These are phyloP conservation scores for Orobanche coerulescens DNA, from an alignment of 257 asterid species.

Conservation along the genomic window DNA sequence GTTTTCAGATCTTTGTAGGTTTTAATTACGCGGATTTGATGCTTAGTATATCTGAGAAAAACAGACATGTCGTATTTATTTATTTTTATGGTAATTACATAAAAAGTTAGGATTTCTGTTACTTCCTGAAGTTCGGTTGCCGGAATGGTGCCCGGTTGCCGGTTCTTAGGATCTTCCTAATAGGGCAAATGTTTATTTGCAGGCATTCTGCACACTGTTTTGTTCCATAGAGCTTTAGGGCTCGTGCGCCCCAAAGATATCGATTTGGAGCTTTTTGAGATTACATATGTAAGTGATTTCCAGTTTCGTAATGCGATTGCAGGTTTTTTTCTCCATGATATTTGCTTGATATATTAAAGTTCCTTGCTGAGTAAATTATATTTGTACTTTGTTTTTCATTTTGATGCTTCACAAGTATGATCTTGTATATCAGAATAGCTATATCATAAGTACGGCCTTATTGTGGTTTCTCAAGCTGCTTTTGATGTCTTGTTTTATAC, in stretches of 20 bases:
- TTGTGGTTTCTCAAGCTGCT: background rate
- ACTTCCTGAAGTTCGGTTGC: background rate
- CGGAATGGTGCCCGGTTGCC: conserved; percentile 6
- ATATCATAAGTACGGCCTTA: background rate
- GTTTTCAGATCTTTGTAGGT: conserved; percentile 6
- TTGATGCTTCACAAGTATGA: background rate
- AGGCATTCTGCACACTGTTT: conserved; percentile 84
- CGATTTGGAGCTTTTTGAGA: conserved; percentile 92
- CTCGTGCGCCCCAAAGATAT: conserved; percentile 87
- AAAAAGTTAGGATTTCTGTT: background rate
- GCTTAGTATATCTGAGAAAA: background rate
- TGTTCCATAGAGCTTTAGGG: conserved; percentile 93
- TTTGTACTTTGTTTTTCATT: background rate
- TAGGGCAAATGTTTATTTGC: conserved; percentile 31
- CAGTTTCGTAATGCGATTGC: conserved; percentile 6
- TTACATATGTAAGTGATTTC: conserved; percentile 65
- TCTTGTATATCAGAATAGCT: too few species aligned
- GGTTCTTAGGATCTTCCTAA: conserved; percentile 20
- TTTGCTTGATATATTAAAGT: background rate
- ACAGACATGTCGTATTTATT: background rate
- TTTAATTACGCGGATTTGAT: background rate
- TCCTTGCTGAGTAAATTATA: background rate
- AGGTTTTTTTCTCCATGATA: background rate
- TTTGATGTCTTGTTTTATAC: background rate
- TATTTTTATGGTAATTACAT: conserved; percentile 11